Evolutionary conservation across 768 basidiomycete genomes (phyloP).

Genomic region (Hortiboletus flavorubellus): DNA sequence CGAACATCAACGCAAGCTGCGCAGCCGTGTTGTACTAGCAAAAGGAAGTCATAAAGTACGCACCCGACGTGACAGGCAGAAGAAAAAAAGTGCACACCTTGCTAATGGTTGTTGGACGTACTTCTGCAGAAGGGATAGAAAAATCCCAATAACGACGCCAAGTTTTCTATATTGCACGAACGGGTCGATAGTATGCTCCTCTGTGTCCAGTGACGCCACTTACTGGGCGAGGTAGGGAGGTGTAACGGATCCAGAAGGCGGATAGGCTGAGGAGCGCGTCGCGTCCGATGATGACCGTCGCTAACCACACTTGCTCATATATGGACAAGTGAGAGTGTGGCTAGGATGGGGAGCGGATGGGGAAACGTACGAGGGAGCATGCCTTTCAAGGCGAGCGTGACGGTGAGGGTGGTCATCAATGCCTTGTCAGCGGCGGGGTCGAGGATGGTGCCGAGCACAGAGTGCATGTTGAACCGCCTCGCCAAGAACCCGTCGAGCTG

Average conservation of each 20-base stretch:
- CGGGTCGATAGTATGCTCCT: neutral
- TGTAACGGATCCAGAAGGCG: constrained; percentile 92
- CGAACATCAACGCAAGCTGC: constrained; percentile 88
- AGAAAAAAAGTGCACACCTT: constrained; percentile 49
- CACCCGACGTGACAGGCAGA: neutral
- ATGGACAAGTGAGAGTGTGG: neutral
- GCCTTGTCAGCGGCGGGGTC: constrained; percentile 98
- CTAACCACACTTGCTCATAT: constrained; percentile 65
- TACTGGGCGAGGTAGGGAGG: constrained; percentile 83
- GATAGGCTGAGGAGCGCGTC: constrained; percentile 83
- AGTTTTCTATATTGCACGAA: constrained; percentile 65
- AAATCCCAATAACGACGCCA: constrained; percentile 94
- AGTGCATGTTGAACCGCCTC: constrained; percentile 77
- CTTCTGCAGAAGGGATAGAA: constrained; percentile 92
- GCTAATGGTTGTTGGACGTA: constrained; percentile 89
- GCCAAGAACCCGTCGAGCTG: constrained; percentile 94
- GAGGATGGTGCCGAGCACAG: constrained; percentile 92
- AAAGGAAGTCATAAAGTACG: neutral
- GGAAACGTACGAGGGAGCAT: constrained; percentile 71
- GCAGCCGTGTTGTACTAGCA: constrained; percentile 85
- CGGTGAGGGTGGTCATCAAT: constrained; percentile 89
- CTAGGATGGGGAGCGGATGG: neutral
- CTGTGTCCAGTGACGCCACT: neutral
- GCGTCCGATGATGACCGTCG: constrained; percentile 82
- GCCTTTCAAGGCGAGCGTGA: constrained; percentile 79